phyloP scores from a whole-genome alignment of 768 basidiomycete genomes.

The Naematelia aurantialba region DNA sequence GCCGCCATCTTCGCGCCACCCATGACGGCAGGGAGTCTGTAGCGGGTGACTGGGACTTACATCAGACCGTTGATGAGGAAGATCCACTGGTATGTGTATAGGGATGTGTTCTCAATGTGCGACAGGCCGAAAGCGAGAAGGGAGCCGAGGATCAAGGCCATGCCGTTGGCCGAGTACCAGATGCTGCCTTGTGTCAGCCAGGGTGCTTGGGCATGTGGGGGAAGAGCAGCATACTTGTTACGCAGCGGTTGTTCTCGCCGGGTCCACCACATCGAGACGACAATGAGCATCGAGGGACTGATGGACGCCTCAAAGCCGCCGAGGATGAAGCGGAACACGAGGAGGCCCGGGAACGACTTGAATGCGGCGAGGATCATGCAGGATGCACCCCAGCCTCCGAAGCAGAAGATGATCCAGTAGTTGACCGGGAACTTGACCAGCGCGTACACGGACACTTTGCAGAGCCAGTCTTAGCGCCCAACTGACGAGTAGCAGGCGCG shows the following conservation, averaged over 20 bases:
- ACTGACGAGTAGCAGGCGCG: no score
- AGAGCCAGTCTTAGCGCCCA: no score
- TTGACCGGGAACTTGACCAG: conserved; percentile 15
- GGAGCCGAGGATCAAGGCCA: conserved; percentile 54
- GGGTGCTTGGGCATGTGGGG: no score
- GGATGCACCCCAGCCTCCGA: conserved; percentile 54
- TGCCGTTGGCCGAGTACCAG: conserved; percentile 51
- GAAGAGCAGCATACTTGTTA: conserved; percentile 17
- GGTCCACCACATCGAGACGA: conserved; percentile 56
- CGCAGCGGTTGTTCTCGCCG: conserved; percentile 55
- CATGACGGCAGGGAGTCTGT: conserved; percentile 45
- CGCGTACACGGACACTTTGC: not conserved
- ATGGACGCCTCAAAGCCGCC: conserved; percentile 56
- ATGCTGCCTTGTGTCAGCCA: conserved; percentile 4
- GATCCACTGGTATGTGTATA: conserved; percentile 52
- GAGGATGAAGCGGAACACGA: conserved; percentile 54
- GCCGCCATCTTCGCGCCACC: conserved; percentile 6
- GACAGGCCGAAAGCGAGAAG: conserved; percentile 54
- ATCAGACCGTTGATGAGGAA: conserved; percentile 55
- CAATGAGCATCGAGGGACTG: conserved; percentile 55
- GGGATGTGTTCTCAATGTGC: conserved; percentile 51
- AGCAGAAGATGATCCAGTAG: conserved; percentile 48
- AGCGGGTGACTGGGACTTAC: conserved; percentile 4
- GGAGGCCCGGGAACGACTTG: conserved; percentile 52
- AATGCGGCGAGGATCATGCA: conserved; percentile 52